A percentile compares a stretch with the other conserved stretches of the same genome.
These are phyloP conservation scores for Ochetophila trinervis DNA, from an alignment of 306 rosid genomes.

Conservation along the genomic window DNA sequence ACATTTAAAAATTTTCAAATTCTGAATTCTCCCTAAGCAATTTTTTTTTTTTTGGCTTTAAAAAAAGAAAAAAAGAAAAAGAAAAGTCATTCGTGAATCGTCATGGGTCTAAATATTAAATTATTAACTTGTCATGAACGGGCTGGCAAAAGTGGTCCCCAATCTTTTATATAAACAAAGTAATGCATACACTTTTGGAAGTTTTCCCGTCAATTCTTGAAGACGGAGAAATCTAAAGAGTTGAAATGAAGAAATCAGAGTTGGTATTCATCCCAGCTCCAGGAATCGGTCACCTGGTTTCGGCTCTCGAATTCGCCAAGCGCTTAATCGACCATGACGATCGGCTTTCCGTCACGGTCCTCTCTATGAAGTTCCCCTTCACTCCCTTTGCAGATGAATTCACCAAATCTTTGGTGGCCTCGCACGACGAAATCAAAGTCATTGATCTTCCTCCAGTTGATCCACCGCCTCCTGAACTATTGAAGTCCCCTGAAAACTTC, in stretches of 20 bases:
- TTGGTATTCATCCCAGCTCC: slow-evolving; percentile 53
- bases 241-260: slow-evolving; percentile 22
- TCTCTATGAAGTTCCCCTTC: slow-evolving; percentile 30
- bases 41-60: no score
- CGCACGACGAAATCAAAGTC: slow-evolving; percentile 38
- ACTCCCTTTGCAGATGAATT: slow-evolving; percentile 34
- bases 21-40: no score
- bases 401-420: slow-evolving; percentile 28
- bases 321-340: slow-evolving; percentile 25
- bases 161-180: no score
- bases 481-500: slow-evolving; percentile 22
- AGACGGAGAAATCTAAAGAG: no score
- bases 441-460: slow-evolving; percentile 46
- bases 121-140: no score
- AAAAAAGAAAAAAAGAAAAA: no score
- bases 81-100: no score
- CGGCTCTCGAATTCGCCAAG: slow-evolving; percentile 50
- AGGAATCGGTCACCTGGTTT: slow-evolving; percentile 44
- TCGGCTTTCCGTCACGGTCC: slow-evolving; percentile 39
- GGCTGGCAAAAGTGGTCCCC: no score
- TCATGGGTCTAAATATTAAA: no score
- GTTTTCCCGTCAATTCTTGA: no score
- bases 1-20: no score
- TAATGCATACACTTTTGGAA: no score
- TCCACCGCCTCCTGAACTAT: slow-evolving; percentile 29